These are phyloP conservation scores for Durio zibethinus DNA, from an alignment of 345 rosid genomes.

Conservation along the genomic window DNA sequence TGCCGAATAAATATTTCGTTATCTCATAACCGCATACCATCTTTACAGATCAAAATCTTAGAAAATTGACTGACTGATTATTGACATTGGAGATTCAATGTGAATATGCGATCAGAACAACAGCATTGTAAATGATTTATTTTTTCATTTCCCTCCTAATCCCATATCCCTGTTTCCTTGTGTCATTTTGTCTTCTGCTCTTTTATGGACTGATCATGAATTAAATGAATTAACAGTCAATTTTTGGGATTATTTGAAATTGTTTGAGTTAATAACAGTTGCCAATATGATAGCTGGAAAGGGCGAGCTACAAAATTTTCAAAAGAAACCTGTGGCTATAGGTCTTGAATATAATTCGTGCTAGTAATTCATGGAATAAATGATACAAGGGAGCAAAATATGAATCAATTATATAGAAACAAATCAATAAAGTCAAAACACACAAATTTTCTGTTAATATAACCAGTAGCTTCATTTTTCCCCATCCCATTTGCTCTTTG, in stretches of 20 bases:
- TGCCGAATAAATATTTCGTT: too few species aligned
- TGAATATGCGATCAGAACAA: too few species aligned
- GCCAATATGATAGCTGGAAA: not conserved
- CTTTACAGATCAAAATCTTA: too few species aligned
- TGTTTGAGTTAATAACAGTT: not conserved
- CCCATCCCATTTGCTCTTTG: constrained; percentile 84
- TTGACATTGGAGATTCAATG: too few species aligned
- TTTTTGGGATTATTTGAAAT: not conserved
- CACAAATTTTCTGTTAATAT: constrained; percentile 1
- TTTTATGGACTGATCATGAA: too few species aligned
- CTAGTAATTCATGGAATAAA: constrained; percentile 6
- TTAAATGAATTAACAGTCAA: too few species aligned
- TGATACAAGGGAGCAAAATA: constrained; percentile 18
- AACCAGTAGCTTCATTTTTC: constrained; percentile 41
- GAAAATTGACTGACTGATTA: too few species aligned
- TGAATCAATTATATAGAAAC: constrained; percentile 19
- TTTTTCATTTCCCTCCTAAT: too few species aligned
- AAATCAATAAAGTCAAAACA: constrained; percentile 11
- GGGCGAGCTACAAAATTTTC: constrained; percentile 16
- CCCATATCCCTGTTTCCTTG: too few species aligned
- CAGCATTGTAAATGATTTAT: too few species aligned
- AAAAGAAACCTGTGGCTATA: constrained; percentile 9
- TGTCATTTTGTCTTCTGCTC: too few species aligned
- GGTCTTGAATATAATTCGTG: constrained; percentile 6
- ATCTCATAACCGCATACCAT: too few species aligned